A percentile compares a stretch with the other conserved stretches of the same genome.
Evolutionary conservation across 352 stramenopile genomes (phyloP).

Genomic region (Phytopythium vexans): DNA sequence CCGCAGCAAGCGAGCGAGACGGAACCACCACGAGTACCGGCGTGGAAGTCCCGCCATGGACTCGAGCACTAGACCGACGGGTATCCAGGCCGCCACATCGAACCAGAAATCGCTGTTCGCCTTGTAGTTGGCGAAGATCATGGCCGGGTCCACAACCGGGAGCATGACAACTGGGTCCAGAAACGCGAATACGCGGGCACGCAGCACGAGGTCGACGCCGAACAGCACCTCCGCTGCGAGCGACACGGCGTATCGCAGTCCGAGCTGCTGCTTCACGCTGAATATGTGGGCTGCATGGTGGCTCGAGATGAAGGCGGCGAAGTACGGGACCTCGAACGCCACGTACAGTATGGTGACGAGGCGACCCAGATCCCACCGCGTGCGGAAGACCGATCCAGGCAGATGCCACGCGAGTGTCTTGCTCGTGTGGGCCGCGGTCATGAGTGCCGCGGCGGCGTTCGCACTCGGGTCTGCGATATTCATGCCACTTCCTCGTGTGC

Average conservation of each 20-base stretch:
- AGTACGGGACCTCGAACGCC: constrained; percentile 71
- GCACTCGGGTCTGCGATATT: neutral
- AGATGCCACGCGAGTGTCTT: constrained; percentile 27
- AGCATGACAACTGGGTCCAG: constrained; percentile 63
- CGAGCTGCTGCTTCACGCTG: constrained; percentile 25
- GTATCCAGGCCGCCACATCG: constrained; percentile 47
- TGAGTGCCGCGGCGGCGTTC: constrained; percentile 4
- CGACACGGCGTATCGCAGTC: constrained; percentile 26
- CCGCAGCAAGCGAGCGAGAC: constrained; percentile 43
- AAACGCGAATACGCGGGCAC: constrained; percentile 48
- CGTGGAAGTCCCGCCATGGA: constrained; percentile 15
- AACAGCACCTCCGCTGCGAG: constrained; percentile 56
- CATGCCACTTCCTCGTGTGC: neutral
- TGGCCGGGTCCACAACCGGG: constrained; percentile 37
- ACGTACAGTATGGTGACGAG: constrained; percentile 47
- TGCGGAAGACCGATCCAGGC: constrained; percentile 47
- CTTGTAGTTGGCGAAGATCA: constrained; percentile 66
- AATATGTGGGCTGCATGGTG: constrained; percentile 46
- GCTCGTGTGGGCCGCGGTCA: neutral
- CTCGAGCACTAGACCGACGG: constrained; percentile 45
- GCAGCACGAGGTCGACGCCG: constrained; percentile 37
- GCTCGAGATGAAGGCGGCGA: constrained; percentile 59
- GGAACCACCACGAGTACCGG: constrained; percentile 36
- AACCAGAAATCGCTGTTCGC: constrained; percentile 44
- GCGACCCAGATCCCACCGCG: constrained; percentile 44